Percentiles rank a stretch among this genome's conserved stretches.
Evolutionary conservation across 495 filamentous ascomycete genomes (phyloP).

Genomic region (Aspergillus cristatus): DNA sequence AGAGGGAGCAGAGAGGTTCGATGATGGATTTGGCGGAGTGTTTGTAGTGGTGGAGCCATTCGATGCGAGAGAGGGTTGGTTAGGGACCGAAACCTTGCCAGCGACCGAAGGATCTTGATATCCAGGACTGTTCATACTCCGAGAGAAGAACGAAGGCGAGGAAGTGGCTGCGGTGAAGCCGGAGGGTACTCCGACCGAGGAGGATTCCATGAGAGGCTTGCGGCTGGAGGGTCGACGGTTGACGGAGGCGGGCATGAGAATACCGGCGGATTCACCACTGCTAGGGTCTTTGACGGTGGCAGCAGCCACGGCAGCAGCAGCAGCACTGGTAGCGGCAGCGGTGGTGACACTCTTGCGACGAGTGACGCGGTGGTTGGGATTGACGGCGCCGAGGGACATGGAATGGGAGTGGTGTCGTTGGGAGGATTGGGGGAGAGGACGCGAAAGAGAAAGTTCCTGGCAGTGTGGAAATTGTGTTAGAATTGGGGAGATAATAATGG

Average conservation of each 20-base stretch:
- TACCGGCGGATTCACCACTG: slow-evolving; percentile 30
- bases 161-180: no score
- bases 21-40: no score
- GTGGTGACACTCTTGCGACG: slow-evolving; percentile 90
- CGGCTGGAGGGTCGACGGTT: slow-evolving; percentile 36
- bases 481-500: slow-evolving; percentile 2
- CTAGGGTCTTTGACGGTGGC: slow-evolving; percentile 60
- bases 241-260: slow-evolving; percentile 33
- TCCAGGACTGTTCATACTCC: slow-evolving; percentile 45
- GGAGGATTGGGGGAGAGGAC: slow-evolving; percentile 37
- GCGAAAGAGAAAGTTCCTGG: slow-evolving; percentile 40
- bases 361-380: slow-evolving; percentile 73
- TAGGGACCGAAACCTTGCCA: slow-evolving; percentile 28
- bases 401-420: slow-evolving; percentile 77
- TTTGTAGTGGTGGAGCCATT: slow-evolving; percentile 25
- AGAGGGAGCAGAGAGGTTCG: slow-evolving; percentile 16
- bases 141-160: slow-evolving; percentile 28
- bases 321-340: slow-evolving; percentile 61
- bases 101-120: slow-evolving; percentile 39
- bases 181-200: slow-evolving; percentile 28
- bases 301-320: slow-evolving; percentile 52
- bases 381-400: slow-evolving; percentile 68
- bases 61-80: slow-evolving; percentile 33
- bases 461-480: slow-evolving; percentile 9
- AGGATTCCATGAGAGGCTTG: slow-evolving; percentile 35